Evolutionary conservation across 306 rosid species (phyloP).

Genomic region (Vicia villosa): DNA sequence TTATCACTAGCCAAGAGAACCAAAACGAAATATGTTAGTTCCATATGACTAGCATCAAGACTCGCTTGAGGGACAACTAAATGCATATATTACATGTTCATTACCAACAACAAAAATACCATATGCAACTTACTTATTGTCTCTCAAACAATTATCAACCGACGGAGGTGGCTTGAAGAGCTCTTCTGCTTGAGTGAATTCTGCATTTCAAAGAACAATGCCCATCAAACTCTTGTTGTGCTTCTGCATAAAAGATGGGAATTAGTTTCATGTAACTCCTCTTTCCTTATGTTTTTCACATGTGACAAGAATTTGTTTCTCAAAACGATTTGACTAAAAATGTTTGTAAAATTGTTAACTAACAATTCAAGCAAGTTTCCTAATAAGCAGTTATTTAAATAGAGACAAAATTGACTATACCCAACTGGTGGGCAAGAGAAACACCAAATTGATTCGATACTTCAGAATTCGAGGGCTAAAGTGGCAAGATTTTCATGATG

Average conservation of each 20-base stretch:
- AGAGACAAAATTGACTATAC: constrained; percentile 17
- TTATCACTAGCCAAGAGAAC: background rate
- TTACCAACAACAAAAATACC: background rate
- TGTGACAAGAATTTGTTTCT: background rate
- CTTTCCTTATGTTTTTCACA: constrained; percentile 26
- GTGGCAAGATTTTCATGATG: too few species aligned
- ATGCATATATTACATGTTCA: constrained; percentile 5
- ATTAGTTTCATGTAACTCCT: constrained; percentile 24
- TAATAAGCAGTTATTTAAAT: constrained; percentile 9
- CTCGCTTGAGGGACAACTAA: background rate
- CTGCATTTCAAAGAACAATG: constrained; percentile 88
- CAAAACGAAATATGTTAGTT: background rate
- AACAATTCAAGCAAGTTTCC: constrained; percentile 7
- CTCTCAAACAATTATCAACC: constrained; percentile 83
- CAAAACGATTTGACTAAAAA: constrained; percentile 15
- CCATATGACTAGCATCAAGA: background rate
- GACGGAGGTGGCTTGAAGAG: constrained; percentile 75
- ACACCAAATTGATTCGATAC: constrained; percentile 21
- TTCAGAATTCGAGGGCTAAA: too few species aligned
- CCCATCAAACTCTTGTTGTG: constrained; percentile 75
- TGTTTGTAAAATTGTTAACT: background rate
- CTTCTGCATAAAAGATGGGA: constrained; percentile 65
- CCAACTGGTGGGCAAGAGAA: background rate
- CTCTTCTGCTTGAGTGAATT: constrained; percentile 90
- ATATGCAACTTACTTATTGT: constrained; percentile 61